Conservation (phyloP, 495 filamentous ascomycete species). For the Ramalina intermedia region DNA sequence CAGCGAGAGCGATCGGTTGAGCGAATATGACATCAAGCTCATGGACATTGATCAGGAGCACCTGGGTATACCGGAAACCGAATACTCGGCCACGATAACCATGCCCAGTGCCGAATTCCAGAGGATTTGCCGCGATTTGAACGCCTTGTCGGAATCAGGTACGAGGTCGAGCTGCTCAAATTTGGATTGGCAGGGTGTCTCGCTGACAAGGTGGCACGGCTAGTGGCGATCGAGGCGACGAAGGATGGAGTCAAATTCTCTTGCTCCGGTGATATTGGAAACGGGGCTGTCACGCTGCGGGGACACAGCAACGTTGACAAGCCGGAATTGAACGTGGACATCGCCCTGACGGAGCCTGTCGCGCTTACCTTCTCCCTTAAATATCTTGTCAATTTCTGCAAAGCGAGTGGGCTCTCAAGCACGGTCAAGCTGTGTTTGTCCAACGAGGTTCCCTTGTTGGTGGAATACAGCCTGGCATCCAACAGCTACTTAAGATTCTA, state of each 20-base stretch:
- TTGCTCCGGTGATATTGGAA: conserved; percentile 88
- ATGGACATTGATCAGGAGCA: conserved; percentile 99
- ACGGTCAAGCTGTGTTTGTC: conserved; percentile 84
- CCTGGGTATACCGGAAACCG: conserved; percentile 94
- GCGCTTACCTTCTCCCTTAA: conserved; percentile 96
- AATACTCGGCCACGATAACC: conserved; percentile 80
- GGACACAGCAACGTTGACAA: conserved; percentile 86
- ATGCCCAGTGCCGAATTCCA: conserved; percentile 89
- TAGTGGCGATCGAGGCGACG: conserved; percentile 87
- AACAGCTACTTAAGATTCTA: conserved; percentile 93
- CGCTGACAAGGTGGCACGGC: too few relatives aligned
- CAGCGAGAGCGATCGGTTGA: conserved; percentile 73
- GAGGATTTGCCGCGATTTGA: conserved; percentile 85
- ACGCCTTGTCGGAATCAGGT: conserved; percentile 89
- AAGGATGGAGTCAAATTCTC: conserved; percentile 98
- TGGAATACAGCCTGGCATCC: conserved; percentile 72
- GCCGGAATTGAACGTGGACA: conserved; percentile 69
- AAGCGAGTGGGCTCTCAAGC: conserved; percentile 71
- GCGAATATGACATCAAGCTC: conserved; percentile 98
- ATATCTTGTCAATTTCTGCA: conserved; percentile 99
- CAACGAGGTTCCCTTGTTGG: conserved; percentile 88
- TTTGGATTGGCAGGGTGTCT: too few relatives aligned
- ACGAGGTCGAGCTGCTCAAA: conserved; percentile 18
- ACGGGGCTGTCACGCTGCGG: conserved; percentile 80
- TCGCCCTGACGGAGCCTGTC: conserved; percentile 84